phyloP scores from a whole-genome alignment of 2,329 filamentous ascomycete genomes.

The Fusarium begoniae region DNA sequence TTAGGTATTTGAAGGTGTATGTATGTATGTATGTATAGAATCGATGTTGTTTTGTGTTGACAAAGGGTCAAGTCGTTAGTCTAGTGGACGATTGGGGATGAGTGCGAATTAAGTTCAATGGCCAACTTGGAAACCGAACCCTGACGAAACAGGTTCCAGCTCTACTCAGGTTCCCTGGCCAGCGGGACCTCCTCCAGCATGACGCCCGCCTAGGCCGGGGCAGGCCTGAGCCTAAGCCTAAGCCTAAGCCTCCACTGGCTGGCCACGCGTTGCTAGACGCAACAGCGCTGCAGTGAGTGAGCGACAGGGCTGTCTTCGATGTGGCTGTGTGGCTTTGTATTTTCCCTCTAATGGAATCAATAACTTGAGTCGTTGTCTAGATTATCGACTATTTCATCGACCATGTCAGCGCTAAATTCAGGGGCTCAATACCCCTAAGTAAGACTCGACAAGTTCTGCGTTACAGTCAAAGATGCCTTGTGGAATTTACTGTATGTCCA shows the following conservation, averaged over 20 bases:
- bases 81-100: slow-evolving; percentile 15
- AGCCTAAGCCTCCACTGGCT: slow-evolving; percentile 18
- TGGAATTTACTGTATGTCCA: background rate
- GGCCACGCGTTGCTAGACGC: slow-evolving; percentile 37
- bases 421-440: background rate
- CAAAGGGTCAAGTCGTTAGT: background rate
- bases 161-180: slow-evolving; percentile 17
- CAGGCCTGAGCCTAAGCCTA: slow-evolving; percentile 1
- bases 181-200: slow-evolving; percentile 6
- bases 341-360: background rate
- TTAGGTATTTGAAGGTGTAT: background rate
- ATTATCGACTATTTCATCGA: background rate
- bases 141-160: slow-evolving; percentile 38
- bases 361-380: background rate
- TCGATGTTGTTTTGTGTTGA: slow-evolving; percentile 11
- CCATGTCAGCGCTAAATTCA: background rate
- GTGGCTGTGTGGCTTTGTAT: slow-evolving; percentile 24
- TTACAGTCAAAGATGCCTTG: background rate
- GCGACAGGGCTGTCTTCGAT: slow-evolving; percentile 10
- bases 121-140: slow-evolving; percentile 18
- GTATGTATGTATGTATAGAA: background rate
- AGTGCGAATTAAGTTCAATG: slow-evolving; percentile 23
- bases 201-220: slow-evolving; percentile 23
- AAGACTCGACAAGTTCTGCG: background rate
- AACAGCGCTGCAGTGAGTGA: background rate